Evolutionary conservation across 106 monocot genomes (phyloP).

Genomic region (Xerophyta viscosa): DNA sequence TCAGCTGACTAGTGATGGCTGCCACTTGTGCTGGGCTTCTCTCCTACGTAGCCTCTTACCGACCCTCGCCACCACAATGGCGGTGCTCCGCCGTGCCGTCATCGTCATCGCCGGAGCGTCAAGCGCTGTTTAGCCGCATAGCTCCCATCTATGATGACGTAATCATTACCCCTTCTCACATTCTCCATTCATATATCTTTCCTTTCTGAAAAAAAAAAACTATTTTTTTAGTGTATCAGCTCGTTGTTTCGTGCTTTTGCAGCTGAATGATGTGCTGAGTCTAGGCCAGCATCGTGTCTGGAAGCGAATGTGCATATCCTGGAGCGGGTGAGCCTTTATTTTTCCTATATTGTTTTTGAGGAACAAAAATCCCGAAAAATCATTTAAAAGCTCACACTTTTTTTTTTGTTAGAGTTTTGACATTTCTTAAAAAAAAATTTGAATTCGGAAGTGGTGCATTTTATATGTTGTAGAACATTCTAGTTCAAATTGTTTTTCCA

Average conservation of each 20-base stretch:
- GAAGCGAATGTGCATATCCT: slow-evolving; percentile 91
- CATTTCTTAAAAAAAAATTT: too few species aligned
- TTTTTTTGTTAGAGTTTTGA: too few species aligned
- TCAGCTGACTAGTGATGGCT: too few species aligned
- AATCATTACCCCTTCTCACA: not conserved
- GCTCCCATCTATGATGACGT: slow-evolving; percentile 87
- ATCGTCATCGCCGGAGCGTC: slow-evolving; percentile 30
- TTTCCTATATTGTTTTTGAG: not conserved
- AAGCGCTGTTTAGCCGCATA: slow-evolving; percentile 75
- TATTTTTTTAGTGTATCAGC: not conserved
- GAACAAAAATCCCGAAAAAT: too few species aligned
- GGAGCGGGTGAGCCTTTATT: slow-evolving; percentile 44
- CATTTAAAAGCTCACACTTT: too few species aligned
- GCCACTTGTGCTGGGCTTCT: not conserved
- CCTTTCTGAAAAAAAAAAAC: not conserved
- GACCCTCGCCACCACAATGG: not conserved
- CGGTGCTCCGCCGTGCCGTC: slow-evolving; percentile 14
- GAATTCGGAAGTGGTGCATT: too few species aligned
- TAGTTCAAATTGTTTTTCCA: too few species aligned
- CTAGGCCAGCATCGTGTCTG: slow-evolving; percentile 83
- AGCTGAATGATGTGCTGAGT: slow-evolving; percentile 88
- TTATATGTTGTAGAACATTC: too few species aligned
- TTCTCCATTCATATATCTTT: not conserved
- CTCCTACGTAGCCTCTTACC: slow-evolving; percentile 1
- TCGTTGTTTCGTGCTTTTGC: slow-evolving; percentile 1